Percentiles rank a stretch among this genome's conserved stretches.
Conservation (phyloP, 495 filamentous ascomycete genomes). For the Jackrogersella minutella region DNA sequence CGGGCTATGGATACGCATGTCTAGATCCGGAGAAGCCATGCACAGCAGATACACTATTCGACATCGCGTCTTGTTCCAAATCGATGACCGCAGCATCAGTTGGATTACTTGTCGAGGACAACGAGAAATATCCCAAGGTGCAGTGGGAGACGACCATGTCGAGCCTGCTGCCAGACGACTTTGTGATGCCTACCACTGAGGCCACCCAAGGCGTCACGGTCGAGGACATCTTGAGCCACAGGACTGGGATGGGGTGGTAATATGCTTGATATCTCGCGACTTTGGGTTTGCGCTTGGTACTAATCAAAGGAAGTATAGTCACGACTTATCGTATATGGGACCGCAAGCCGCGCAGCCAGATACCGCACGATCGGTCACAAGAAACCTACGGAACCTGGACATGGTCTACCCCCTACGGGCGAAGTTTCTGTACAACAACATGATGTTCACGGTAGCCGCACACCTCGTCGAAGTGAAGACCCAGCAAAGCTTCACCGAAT, state of each 20-base stretch:
- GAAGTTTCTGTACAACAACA: constrained; percentile 58
- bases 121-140: constrained; percentile 46
- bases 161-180: constrained; percentile 60
- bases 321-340: constrained; percentile 25
- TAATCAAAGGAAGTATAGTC: constrained; percentile 23
- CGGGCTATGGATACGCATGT: constrained; percentile 30
- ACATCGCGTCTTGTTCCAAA: constrained; percentile 60
- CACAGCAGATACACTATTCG: constrained; percentile 50
- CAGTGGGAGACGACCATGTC: constrained; percentile 57
- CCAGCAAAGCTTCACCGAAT: constrained; percentile 50
- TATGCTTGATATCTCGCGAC: not conserved
- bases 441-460: constrained; percentile 56
- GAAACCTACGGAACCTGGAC: constrained; percentile 53
- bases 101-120: constrained; percentile 57
- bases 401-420: constrained; percentile 50
- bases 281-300: not conserved
- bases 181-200: constrained; percentile 55
- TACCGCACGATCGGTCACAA: constrained; percentile 46
- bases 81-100: constrained; percentile 61
- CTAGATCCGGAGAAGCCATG: constrained; percentile 43
- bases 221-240: constrained; percentile 59
- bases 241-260: constrained; percentile 54
- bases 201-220: constrained; percentile 56
- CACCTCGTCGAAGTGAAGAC: constrained; percentile 53
- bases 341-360: constrained; percentile 27